phyloP scores from a whole-genome alignment of 139 green algal species.

The Tetradesmus lagerheimii region DNA sequence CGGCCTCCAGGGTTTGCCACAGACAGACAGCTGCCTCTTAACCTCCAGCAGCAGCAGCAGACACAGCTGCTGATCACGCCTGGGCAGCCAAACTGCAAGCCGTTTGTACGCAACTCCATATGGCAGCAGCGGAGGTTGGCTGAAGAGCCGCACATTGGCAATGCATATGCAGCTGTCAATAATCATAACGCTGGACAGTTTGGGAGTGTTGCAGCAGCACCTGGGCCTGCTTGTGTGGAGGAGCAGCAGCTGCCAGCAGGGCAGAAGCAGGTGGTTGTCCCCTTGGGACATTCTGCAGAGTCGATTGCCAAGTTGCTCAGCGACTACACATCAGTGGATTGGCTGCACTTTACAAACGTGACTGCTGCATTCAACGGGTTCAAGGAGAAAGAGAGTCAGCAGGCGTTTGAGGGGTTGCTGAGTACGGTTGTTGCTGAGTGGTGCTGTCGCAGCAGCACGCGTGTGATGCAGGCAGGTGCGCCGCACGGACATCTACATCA shows the following conservation, averaged over 20 bases:
- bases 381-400: neutral
- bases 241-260: neutral
- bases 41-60: neutral
- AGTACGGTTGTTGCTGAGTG: neutral
- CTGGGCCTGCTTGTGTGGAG: neutral
- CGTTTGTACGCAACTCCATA: neutral
- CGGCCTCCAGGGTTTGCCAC: neutral
- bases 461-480: neutral
- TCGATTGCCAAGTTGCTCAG: neutral
- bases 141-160: neutral
- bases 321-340: neutral
- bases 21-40: neutral
- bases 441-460: neutral
- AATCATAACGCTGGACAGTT: neutral
- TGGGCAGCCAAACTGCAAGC: neutral
- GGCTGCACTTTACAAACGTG: constrained; percentile 20
- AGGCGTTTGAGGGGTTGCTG: constrained; percentile 11
- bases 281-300: neutral
- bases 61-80: neutral
- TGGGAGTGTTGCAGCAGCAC: neutral
- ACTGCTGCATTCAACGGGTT: neutral
- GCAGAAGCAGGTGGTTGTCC: neutral
- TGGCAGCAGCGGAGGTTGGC: neutral
- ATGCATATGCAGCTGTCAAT: neutral
- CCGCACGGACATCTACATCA: constrained; percentile 1